Conservation (phyloP, 2,329 filamentous ascomycete genomes). For the Microcyclospora tardicrescens region DNA sequence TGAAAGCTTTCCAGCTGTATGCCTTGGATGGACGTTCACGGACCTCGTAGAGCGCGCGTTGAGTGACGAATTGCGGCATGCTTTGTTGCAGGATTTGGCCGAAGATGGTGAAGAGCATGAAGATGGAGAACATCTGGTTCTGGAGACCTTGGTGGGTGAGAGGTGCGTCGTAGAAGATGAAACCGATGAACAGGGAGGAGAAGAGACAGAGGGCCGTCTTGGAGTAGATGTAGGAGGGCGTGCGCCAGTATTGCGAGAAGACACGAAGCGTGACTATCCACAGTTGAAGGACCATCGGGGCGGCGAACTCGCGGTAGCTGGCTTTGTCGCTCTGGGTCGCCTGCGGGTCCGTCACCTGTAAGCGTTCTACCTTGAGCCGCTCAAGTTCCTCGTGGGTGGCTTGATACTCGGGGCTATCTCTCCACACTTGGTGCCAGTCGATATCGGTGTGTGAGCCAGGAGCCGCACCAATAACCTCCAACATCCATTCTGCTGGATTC, state of each 20-base stretch:
- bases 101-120: slow-evolving; percentile 71
- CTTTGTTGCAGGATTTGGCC: slow-evolving; percentile 66
- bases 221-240: slow-evolving; percentile 76
- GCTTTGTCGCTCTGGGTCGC: slow-evolving; percentile 36
- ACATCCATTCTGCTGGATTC: slow-evolving; percentile 77
- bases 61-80: slow-evolving; percentile 76
- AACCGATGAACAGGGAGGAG: slow-evolving; percentile 54
- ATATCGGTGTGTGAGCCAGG: slow-evolving; percentile 37
- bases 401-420: slow-evolving; percentile 33
- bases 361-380: slow-evolving; percentile 30
- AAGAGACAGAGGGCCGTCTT: slow-evolving; percentile 57
- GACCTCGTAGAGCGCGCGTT: slow-evolving; percentile 70
- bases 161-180: slow-evolving; percentile 53
- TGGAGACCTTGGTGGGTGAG: slow-evolving; percentile 66
- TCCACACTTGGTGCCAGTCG: slow-evolving; percentile 39
- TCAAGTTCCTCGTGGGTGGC: slow-evolving; percentile 34
- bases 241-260: slow-evolving; percentile 88
- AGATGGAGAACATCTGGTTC: slow-evolving; percentile 77
- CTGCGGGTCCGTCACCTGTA: slow-evolving; percentile 27
- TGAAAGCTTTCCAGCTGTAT: slow-evolving; percentile 76
- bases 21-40: slow-evolving; percentile 74
- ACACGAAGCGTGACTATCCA: slow-evolving; percentile 57
- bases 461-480: slow-evolving; percentile 42
- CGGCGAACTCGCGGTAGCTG: slow-evolving; percentile 65
- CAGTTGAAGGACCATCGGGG: slow-evolving; percentile 57